Evolutionary conservation across 441 rosid genomes (phyloP).

Genomic region (Flueggea neowawraea): DNA sequence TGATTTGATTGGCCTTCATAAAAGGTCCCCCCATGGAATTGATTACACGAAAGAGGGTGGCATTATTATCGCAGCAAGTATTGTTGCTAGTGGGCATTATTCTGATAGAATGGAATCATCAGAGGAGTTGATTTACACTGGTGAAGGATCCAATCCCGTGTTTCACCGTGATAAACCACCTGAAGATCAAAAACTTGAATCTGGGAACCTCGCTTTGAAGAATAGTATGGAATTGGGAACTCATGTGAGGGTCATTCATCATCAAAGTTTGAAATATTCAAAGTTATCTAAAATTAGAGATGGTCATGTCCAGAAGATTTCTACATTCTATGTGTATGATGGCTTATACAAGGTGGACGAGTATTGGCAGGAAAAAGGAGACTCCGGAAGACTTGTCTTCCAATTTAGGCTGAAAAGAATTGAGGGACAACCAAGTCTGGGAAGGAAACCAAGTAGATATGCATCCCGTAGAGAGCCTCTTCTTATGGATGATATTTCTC

Average conservation of each 20-base stretch:
- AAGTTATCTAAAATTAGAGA: too few relatives aligned
- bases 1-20: neutral
- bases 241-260: constrained; percentile 68
- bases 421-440: constrained; percentile 60
- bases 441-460: constrained; percentile 25
- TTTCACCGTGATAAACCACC: constrained; percentile 34
- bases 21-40: neutral
- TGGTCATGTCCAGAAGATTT: neutral
- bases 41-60: neutral
- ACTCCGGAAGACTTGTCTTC: constrained; percentile 51
- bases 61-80: neutral
- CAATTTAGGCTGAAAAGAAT: constrained; percentile 51
- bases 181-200: constrained; percentile 55
- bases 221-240: constrained; percentile 36
- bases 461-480: constrained; percentile 21
- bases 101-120: too few relatives aligned
- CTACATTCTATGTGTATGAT: constrained; percentile 28
- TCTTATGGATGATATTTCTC: constrained; percentile 47
- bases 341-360: constrained; percentile 54
- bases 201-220: constrained; percentile 58
- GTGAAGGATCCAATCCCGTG: neutral
- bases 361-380: constrained; percentile 44
- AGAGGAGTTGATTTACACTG: neutral
- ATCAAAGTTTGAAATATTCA: too few relatives aligned
- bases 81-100: neutral